Evolutionary conservation across 805 yeast species (phyloP).

Genomic region (Saturnispora sekii): DNA sequence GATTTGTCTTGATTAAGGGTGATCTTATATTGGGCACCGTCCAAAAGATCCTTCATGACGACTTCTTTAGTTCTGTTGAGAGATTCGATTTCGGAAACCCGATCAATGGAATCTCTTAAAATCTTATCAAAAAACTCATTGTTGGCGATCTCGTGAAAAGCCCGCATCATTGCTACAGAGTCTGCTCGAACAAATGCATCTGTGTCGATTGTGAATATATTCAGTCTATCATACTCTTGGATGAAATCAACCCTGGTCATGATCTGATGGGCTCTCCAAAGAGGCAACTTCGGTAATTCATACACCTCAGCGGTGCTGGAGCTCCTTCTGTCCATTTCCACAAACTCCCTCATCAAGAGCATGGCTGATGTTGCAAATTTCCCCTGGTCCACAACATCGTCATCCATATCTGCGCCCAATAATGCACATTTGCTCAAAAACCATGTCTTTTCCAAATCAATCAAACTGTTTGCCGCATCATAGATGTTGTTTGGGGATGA

Average conservation of each 20-base stretch:
- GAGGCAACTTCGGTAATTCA: conserved; percentile 58
- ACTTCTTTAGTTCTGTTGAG: conserved; percentile 70
- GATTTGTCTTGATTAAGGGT: not conserved
- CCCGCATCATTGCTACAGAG: conserved; percentile 84
- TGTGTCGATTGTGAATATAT: conserved; percentile 72
- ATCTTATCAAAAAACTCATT: conserved; percentile 64
- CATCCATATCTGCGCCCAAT: conserved; percentile 73
- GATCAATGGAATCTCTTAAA: conserved; percentile 50
- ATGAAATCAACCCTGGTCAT: conserved; percentile 82
- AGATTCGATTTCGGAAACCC: conserved; percentile 70
- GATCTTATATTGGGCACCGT: conserved; percentile 38
- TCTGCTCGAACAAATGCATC: conserved; percentile 68
- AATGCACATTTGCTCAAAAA: conserved; percentile 74
- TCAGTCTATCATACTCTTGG: conserved; percentile 62
- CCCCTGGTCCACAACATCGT: conserved; percentile 80
- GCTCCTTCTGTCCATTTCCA: conserved; percentile 46
- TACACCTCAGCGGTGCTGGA: conserved; percentile 14
- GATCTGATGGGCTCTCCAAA: conserved; percentile 76
- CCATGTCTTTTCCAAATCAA: conserved; percentile 80
- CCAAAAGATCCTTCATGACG: conserved; percentile 56
- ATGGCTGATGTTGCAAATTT: conserved; percentile 68
- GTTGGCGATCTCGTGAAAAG: conserved; percentile 66
- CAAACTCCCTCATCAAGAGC: conserved; percentile 61
- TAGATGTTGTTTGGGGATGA: conserved; percentile 41
- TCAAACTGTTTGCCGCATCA: conserved; percentile 55